Percentiles rank a stretch among this genome's conserved stretches.
Conservation (phyloP, 768 basidiomycete genomes). For the Pisolithus orientalis region DNA sequence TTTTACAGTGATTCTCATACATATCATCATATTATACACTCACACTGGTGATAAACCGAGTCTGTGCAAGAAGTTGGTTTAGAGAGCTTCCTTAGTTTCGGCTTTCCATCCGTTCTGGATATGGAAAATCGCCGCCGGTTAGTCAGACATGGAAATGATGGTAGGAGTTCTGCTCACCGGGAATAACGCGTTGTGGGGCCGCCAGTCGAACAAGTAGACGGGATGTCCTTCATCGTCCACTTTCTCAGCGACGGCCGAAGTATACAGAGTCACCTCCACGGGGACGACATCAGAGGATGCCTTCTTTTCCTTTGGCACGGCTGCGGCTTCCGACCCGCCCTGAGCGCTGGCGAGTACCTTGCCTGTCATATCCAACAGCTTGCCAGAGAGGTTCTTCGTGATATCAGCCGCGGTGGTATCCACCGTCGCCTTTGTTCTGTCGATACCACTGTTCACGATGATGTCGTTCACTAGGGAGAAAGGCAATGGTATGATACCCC, state of each 20-base stretch:
- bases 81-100: no score
- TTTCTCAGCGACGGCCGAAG: constrained; percentile 16
- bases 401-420: constrained; percentile 9
- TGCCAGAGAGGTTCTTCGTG: constrained; percentile 7
- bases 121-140: background rate
- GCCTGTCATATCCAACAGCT: constrained; percentile 13
- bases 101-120: no score
- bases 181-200: constrained; percentile 14
- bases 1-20: no score
- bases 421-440: constrained; percentile 4
- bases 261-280: constrained; percentile 16
- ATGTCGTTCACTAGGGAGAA: constrained; percentile 16
- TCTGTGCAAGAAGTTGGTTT: no score
- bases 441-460: constrained; percentile 8
- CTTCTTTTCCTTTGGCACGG: constrained; percentile 1
- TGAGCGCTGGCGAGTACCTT: constrained; percentile 12
- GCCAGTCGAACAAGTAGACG: constrained; percentile 17
- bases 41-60: no score
- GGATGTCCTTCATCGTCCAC: constrained; percentile 10
- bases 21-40: no score
- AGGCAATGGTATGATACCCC: constrained; percentile 20
- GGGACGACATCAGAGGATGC: constrained; percentile 12
- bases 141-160: background rate
- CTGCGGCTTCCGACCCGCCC: background rate
- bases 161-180: constrained; percentile 7